phyloP scores from a whole-genome alignment of 1,284 basidiomycete species.

The Leucoagaricus sp. region DNA sequence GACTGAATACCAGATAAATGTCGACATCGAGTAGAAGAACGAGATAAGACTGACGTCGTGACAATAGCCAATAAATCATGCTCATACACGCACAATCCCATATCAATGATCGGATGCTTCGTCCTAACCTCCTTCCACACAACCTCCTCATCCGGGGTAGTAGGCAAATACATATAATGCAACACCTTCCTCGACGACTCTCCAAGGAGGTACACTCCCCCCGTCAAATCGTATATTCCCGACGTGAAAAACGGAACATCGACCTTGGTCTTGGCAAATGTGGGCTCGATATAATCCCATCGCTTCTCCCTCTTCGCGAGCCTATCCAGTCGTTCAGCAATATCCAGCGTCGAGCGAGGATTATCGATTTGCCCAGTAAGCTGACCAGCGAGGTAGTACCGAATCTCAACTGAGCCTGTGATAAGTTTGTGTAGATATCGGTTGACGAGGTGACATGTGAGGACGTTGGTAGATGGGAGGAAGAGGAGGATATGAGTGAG shows the following conservation, averaged over 20 bases:
- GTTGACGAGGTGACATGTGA: constrained; percentile 2
- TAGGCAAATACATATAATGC: constrained; percentile 34
- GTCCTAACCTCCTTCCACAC: constrained; percentile 37
- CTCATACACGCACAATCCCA: constrained; percentile 48
- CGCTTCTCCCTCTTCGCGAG: neutral
- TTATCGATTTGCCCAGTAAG: constrained; percentile 3
- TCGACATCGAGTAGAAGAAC: no score
- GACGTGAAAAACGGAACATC: constrained; percentile 31
- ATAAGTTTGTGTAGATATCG: constrained; percentile 2
- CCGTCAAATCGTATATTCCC: constrained; percentile 47
- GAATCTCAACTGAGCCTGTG: constrained; percentile 6
- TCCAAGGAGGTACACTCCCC: constrained; percentile 45
- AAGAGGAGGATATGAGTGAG: constrained; percentile 4
- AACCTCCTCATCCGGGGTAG: constrained; percentile 21
- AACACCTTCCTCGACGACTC: constrained; percentile 26
- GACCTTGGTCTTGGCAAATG: constrained; percentile 28
- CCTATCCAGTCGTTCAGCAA: neutral
- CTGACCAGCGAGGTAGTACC: neutral
- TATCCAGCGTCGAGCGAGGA: neutral
- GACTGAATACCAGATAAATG: no score
- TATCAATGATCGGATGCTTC: constrained; percentile 32
- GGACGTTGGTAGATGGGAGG: neutral
- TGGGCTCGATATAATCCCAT: constrained; percentile 29
- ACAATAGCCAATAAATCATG: constrained; percentile 50
- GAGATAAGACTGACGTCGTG: constrained; percentile 34